A percentile compares a stretch with the other conserved stretches of the same genome.
phyloP scores from a whole-genome alignment of 192 early-diverging fungal genomes.

The Coemansia sp. region DNA sequence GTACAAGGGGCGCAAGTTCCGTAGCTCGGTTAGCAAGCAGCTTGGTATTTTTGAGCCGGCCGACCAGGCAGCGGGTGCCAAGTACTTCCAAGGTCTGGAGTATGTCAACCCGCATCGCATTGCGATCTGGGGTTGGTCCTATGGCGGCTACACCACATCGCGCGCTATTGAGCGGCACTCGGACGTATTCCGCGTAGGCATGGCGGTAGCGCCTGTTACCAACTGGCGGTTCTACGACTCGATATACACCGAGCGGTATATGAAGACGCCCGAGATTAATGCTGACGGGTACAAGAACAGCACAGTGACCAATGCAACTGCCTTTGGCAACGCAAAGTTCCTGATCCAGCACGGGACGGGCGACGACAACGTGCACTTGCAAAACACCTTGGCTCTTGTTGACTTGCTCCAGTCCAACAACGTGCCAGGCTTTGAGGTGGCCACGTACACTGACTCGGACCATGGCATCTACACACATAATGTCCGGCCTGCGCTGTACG shows the following conservation, averaged over 20 bases:
- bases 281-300: conserved; percentile 75
- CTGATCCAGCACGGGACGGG: conserved; percentile 90
- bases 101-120: conserved; percentile 82
- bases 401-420: conserved; percentile 74
- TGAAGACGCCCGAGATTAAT: conserved; percentile 87
- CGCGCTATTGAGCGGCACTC: conserved; percentile 86
- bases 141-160: conserved; percentile 86
- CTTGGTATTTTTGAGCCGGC: conserved; percentile 82
- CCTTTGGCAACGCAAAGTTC: conserved; percentile 77
- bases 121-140: conserved; percentile 98
- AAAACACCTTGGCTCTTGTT: conserved; percentile 81
- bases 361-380: conserved; percentile 93
- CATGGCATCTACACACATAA: conserved; percentile 81
- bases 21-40: conserved; percentile 70
- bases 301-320: conserved; percentile 77
- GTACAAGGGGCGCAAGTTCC: conserved; percentile 80
- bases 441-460: conserved; percentile 89
- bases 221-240: conserved; percentile 90
- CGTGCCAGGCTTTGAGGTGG: conserved; percentile 81
- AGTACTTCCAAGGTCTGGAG: conserved; percentile 61
- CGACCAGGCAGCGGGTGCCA: conserved; percentile 89
- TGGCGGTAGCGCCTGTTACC: conserved; percentile 96
- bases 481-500: conserved; percentile 72
- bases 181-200: conserved; percentile 79
- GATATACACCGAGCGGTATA: conserved; percentile 96